Percentiles rank a stretch among this genome's conserved stretches.
These are phyloP conservation scores for Emergomyces pasteurianus DNA, from an alignment of 2,329 filamentous ascomycete species.

Conservation along the genomic window DNA sequence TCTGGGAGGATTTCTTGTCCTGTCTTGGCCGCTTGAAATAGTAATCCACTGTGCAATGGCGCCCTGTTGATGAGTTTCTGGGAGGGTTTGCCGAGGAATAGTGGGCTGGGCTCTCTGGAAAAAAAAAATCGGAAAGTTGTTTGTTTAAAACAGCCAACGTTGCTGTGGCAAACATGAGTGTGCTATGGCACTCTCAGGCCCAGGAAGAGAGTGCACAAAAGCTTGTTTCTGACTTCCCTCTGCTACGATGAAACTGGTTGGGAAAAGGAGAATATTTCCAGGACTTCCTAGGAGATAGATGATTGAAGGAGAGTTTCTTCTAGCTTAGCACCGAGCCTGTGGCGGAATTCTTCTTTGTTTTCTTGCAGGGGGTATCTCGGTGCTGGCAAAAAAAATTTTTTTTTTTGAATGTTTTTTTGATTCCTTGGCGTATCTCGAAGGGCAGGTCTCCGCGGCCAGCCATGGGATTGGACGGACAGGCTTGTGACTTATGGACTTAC, in stretches of 20 bases:
- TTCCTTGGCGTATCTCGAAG: not conserved
- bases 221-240: not conserved
- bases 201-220: not conserved
- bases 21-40: not conserved
- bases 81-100: not conserved
- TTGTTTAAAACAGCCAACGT: not conserved
- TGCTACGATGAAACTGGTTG: not conserved
- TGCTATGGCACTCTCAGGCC: not conserved
- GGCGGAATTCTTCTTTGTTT: not conserved
- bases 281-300: not conserved
- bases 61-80: not conserved
- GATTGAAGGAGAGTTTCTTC: not conserved
- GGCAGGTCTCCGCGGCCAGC: not conserved
- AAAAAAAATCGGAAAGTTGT: not conserved
- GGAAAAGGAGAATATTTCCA: not conserved
- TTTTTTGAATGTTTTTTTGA: not conserved
- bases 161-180: not conserved
- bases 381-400: too few relatives aligned
- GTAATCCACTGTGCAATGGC: not conserved
- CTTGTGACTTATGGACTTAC: not conserved
- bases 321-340: not conserved
- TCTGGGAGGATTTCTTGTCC: not conserved
- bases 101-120: not conserved
- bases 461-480: not conserved
- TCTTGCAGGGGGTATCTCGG: too few relatives aligned